Conservation (phyloP, 2,329 filamentous ascomycete species). For the Alternaria triticina region DNA sequence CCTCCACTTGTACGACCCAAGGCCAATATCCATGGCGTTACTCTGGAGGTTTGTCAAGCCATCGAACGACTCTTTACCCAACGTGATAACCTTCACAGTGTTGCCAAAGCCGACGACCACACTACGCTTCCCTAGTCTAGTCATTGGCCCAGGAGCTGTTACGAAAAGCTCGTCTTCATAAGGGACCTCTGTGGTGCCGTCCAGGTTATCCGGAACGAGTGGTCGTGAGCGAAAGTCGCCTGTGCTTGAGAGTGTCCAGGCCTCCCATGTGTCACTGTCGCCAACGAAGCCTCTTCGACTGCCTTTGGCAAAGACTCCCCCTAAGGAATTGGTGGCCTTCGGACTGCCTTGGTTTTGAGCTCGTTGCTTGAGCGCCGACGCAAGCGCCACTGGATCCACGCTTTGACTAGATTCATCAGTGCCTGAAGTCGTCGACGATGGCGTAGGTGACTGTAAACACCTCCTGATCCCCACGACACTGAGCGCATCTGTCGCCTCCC, state of each 20-base stretch:
- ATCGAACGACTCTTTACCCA: conserved; percentile 71
- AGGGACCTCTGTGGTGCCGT: conserved; percentile 15
- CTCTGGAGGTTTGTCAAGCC: conserved; percentile 16
- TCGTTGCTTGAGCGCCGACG: conserved; percentile 39
- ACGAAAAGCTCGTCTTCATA: conserved; percentile 65
- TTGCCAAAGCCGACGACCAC: conserved; percentile 76
- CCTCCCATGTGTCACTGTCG: conserved; percentile 58
- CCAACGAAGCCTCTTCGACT: conserved; percentile 5
- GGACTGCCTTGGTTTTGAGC: conserved; percentile 23
- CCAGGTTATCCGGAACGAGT: conserved; percentile 32
- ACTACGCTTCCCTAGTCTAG: conserved; percentile 66
- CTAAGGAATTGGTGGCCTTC: conserved; percentile 8
- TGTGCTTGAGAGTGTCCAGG: conserved; percentile 57
- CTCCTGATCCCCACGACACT: conserved; percentile 69
- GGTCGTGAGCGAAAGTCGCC: conserved; percentile 54
- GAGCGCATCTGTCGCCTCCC: conserved; percentile 67
- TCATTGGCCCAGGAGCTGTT: conserved; percentile 69
- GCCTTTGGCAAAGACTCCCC: conserved; percentile 8
- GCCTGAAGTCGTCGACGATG: conserved; percentile 37
- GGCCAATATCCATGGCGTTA: conserved; percentile 13
- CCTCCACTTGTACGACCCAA: conserved; percentile 18
- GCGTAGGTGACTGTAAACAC: conserved; percentile 42
- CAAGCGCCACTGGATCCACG: conserved; percentile 15
- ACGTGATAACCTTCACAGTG: conserved; percentile 71
- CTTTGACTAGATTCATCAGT: conserved; percentile 25